Evolutionary conservation across 2,329 filamentous ascomycete genomes (phyloP), one percentile per base, ranked within the genome.

Genomic region (Alternaria longipes): DNA sequence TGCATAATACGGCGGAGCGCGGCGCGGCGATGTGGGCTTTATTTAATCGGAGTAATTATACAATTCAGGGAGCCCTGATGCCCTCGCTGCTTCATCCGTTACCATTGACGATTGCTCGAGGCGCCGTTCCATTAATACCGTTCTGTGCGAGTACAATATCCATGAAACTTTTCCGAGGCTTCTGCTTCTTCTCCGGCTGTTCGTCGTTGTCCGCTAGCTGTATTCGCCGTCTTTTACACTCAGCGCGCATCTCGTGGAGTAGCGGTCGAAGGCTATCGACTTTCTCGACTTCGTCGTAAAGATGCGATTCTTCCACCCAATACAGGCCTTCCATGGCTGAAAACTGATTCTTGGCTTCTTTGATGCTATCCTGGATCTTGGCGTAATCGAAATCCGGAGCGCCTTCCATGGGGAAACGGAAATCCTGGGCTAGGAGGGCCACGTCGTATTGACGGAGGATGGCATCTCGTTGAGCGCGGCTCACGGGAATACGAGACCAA

Each of bases 391-490:
- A 80, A 7, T 77, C 78, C 5, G 74, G 69, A n/a, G 72, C 70
- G 26, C 76, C 78, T 65, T 78, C 75, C 67, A 75, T 73, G 1
- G 77, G 77, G 41, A 79, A 79, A 20, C 75, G 68, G 51, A 73
- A 75, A 38, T 80, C 76, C 63, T 80, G 77, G 6, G 78, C 77
- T 8, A 81, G 73, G 28, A 77, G 74, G 32, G 73, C 74, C 18
- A 79, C 70, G 55, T 80, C 77, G 62, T 79, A 80, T 36, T 75
- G 70, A 18, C 74, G 71, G 18, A 81, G 68, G 49, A 80, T 74
- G 8, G 70, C 65, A 34, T 79, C 70, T 38, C 77, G 73, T 26
- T 80, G 78, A 52, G 73, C 66, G 20, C 58, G 58, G 8, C 70
- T 77, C 18, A 80, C 77, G 3, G 70, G 65, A 36, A 75, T 74